phyloP scores from a whole-genome alignment of 306 rosid genomes.

The Cucurbita moschata region DNA sequence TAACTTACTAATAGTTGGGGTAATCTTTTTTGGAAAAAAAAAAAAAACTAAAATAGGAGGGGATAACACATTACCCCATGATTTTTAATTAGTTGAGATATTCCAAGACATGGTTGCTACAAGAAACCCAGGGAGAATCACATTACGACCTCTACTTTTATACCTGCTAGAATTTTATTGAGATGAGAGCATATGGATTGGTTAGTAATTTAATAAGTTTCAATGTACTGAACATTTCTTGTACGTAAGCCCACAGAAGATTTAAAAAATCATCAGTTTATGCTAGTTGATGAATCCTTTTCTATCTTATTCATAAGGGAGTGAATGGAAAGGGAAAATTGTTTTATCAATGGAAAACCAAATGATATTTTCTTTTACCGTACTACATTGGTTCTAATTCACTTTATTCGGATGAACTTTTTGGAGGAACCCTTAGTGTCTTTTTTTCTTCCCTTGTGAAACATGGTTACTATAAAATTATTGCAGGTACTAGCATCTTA shows the following conservation, averaged over 20 bases:
- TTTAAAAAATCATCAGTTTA: background rate
- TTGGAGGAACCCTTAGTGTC: background rate
- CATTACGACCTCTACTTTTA: no score
- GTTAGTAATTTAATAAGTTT: no score
- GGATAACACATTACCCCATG: no score
- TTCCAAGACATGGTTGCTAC: no score
- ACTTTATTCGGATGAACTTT: background rate
- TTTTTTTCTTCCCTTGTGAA: background rate
- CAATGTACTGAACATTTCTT: background rate
- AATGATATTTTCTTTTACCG: background rate
- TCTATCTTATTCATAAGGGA: background rate
- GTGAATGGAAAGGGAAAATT: background rate
- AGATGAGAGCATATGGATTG: no score
- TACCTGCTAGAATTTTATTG: no score
- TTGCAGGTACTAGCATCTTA: background rate
- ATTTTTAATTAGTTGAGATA: no score
- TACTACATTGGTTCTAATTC: background rate
- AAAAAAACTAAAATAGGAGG: no score
- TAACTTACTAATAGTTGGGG: no score
- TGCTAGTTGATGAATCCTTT: background rate
- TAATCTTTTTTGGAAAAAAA: no score
- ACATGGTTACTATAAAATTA: background rate
- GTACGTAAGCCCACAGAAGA: background rate
- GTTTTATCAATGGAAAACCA: background rate
- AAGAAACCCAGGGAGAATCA: no score